phyloP scores from a whole-genome alignment of 805 yeast genomes.

The Pichia sporocuriosa region DNA sequence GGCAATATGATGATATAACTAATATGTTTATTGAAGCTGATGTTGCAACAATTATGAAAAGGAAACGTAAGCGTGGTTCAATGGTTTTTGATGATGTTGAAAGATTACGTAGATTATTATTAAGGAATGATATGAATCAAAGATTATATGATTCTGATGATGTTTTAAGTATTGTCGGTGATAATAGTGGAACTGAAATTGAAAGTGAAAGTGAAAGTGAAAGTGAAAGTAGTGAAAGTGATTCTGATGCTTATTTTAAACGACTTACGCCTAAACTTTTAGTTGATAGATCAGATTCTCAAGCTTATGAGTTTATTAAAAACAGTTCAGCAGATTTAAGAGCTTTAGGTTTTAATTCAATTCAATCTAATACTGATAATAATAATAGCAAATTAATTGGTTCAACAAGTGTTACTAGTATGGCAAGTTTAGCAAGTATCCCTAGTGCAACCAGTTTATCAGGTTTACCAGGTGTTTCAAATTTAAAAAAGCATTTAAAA shows the following conservation, averaged over 20 bases:
- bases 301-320: slow-evolving; percentile 26
- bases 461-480: slow-evolving; percentile 2
- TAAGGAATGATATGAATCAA: slow-evolving; percentile 10
- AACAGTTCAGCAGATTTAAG: slow-evolving; percentile 6
- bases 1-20: slow-evolving; percentile 31
- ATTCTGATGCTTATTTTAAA: too few species aligned
- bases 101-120: slow-evolving; percentile 11
- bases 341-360: slow-evolving; percentile 1
- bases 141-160: slow-evolving; percentile 17
- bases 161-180: slow-evolving; percentile 14
- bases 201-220: slow-evolving; percentile 11
- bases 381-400: slow-evolving; percentile 1
- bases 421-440: slow-evolving; percentile 6
- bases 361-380: neutral
- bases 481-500: slow-evolving; percentile 7
- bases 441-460: slow-evolving; percentile 7
- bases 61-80: slow-evolving; percentile 28
- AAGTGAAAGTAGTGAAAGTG: neutral
- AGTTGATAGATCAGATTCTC: slow-evolving; percentile 26
- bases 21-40: slow-evolving; percentile 33
- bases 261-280: slow-evolving; percentile 15
- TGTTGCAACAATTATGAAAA: slow-evolving; percentile 31
- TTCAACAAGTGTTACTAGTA: slow-evolving; percentile 7
- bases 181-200: slow-evolving; percentile 6
- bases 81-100: slow-evolving; percentile 16